phyloP scores from a whole-genome alignment of 352 stramenopile genomes.

The Globisporangium alternatum region DNA sequence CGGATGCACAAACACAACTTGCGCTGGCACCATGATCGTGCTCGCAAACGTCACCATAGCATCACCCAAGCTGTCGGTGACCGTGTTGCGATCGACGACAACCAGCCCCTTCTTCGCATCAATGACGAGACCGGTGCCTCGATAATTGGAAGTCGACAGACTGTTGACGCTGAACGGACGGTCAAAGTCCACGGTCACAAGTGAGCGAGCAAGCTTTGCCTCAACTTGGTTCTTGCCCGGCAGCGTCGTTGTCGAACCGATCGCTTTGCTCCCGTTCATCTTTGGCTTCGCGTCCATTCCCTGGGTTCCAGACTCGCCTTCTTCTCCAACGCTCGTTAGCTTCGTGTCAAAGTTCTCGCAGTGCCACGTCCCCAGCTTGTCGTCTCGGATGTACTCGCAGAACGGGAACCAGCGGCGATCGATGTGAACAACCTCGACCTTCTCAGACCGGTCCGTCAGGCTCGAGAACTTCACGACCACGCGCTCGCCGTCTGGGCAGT shows the following conservation, averaged over 20 bases:
- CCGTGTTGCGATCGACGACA: slow-evolving; percentile 91
- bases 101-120: slow-evolving; percentile 86
- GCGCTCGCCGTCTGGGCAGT: slow-evolving; percentile 74
- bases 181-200: slow-evolving; percentile 86
- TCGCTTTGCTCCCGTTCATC: slow-evolving; percentile 28
- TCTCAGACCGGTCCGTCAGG: slow-evolving; percentile 71
- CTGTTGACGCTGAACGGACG: slow-evolving; percentile 85
- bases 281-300: slow-evolving; percentile 14
- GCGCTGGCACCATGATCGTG: slow-evolving; percentile 84
- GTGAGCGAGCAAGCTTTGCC: slow-evolving; percentile 76
- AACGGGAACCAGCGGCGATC: slow-evolving; percentile 92
- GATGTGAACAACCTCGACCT: slow-evolving; percentile 84
- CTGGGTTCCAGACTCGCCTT: slow-evolving; percentile 12
- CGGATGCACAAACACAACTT: slow-evolving; percentile 91
- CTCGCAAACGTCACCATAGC: slow-evolving; percentile 89
- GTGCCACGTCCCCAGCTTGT: slow-evolving; percentile 77
- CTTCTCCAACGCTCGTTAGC: slow-evolving; percentile 4
- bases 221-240: slow-evolving; percentile 81
- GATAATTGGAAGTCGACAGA: slow-evolving; percentile 83
- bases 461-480: slow-evolving; percentile 86
- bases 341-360: slow-evolving; percentile 56
- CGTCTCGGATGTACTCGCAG: slow-evolving; percentile 76
- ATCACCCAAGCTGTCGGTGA: slow-evolving; percentile 86
- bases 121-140: slow-evolving; percentile 86
- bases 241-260: slow-evolving; percentile 78